These are phyloP conservation scores for Chalciporus chontae DNA, from an alignment of 768 basidiomycete species.

Conservation along the genomic window DNA sequence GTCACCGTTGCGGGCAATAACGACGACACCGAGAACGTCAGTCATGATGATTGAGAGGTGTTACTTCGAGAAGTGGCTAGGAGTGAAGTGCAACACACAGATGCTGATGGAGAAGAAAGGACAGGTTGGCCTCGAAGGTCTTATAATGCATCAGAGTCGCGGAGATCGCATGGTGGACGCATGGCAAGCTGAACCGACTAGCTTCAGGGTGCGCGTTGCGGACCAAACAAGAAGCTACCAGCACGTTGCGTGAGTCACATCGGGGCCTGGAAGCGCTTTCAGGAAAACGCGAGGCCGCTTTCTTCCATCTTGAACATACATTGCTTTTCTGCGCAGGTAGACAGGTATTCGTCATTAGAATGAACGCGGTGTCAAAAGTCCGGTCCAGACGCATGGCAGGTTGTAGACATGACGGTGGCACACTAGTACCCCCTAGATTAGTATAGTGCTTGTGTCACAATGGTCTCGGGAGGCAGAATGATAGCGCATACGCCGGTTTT, in stretches of 20 bases:
- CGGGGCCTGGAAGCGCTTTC: conserved; percentile 15
- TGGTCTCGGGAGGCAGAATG: not conserved
- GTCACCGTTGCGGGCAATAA: conserved; percentile 79
- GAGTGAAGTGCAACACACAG: conserved; percentile 17
- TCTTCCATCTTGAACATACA: conserved; percentile 25
- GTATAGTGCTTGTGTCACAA: conserved; percentile 2
- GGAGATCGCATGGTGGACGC: conserved; percentile 27
- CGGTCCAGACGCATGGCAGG: conserved; percentile 13
- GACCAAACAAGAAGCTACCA: conserved; percentile 16
- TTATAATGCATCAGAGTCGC: conserved; percentile 24
- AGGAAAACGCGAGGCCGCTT: conserved; percentile 33
- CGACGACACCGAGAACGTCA: conserved; percentile 72
- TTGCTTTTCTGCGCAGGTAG: conserved; percentile 29
- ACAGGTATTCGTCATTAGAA: conserved; percentile 12
- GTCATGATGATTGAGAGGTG: conserved; percentile 23
- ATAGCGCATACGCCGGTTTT: conserved; percentile 6
- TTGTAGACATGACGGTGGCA: conserved; percentile 5
- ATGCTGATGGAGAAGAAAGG: conserved; percentile 13
- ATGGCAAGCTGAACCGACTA: conserved; percentile 26
- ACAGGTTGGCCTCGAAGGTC: conserved; percentile 7
- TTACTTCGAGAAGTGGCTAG: conserved; percentile 13
- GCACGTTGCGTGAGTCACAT: conserved; percentile 23
- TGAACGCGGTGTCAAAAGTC: conserved; percentile 24
- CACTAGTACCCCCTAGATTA: not conserved
- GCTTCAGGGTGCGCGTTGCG: conserved; percentile 20